These are phyloP conservation scores for Fusarium sp. DNA, from an alignment of 2,329 filamentous ascomycete species.

Conservation along the genomic window DNA sequence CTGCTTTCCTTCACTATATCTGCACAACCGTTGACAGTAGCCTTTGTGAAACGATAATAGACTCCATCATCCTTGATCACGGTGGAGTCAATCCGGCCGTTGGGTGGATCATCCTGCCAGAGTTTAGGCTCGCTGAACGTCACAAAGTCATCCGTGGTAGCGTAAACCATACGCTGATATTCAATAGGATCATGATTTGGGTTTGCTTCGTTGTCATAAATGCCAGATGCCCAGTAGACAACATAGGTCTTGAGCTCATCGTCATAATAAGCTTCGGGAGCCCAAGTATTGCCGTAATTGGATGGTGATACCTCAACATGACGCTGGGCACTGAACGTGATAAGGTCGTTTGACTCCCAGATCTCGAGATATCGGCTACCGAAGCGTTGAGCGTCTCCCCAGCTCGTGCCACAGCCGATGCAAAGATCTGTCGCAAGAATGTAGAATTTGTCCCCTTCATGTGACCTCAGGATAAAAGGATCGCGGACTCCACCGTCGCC, in stretches of 20 bases:
- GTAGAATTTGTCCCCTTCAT: conserved; percentile 11
- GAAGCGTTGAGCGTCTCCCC: neutral
- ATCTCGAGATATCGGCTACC: conserved; percentile 55
- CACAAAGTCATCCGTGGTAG: conserved; percentile 1
- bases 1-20: conserved; percentile 11
- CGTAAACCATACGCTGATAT: neutral
- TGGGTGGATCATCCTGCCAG: conserved; percentile 2
- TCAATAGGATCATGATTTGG: neutral
- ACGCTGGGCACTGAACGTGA: conserved; percentile 63
- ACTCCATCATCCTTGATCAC: neutral
- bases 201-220: conserved; percentile 51
- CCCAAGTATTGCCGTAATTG: conserved; percentile 66
- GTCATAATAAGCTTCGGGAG: conserved; percentile 64
- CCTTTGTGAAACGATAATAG: conserved; percentile 9
- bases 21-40: neutral
- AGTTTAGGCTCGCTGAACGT: neutral
- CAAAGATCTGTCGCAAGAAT: conserved; percentile 17
- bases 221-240: conserved; percentile 60
- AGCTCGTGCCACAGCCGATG: neutral
- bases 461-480: conserved; percentile 12
- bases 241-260: conserved; percentile 56
- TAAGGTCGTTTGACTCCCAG: conserved; percentile 64
- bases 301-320: conserved; percentile 61
- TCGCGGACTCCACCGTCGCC: conserved; percentile 10
- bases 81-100: neutral